These are phyloP conservation scores for Amanita inopinata DNA, from an alignment of 768 basidiomycete species.

Conservation along the genomic window DNA sequence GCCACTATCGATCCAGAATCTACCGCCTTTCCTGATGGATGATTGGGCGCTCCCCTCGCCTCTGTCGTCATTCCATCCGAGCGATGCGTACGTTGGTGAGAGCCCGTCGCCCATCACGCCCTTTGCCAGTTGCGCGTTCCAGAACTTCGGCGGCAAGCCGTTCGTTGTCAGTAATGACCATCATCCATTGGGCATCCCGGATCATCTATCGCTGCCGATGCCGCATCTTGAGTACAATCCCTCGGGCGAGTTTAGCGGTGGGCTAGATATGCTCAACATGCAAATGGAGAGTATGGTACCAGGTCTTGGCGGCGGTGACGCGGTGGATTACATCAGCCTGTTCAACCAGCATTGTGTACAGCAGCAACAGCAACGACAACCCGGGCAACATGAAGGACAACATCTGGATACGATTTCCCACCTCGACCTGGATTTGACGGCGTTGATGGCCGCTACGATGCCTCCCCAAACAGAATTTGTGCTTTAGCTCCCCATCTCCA, in stretches of 20 bases:
- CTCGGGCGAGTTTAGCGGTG: slow-evolving; percentile 4
- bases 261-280: slow-evolving; percentile 3
- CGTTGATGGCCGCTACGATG: not conserved
- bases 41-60: not conserved
- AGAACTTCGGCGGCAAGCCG: not conserved
- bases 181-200: not conserved
- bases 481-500: not conserved
- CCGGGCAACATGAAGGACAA: not conserved
- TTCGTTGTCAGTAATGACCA: not conserved
- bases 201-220: not conserved
- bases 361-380: not conserved
- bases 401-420: not conserved
- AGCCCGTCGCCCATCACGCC: not conserved
- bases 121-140: slow-evolving; percentile 1
- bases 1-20: slow-evolving; percentile 1
- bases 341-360: not conserved
- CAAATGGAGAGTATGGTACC: not conserved
- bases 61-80: not conserved
- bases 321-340: not conserved
- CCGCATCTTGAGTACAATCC: not conserved
- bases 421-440: slow-evolving; percentile 2
- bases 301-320: not conserved
- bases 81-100: not conserved
- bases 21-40: slow-evolving; percentile 4
- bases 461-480: slow-evolving; percentile 1